These are phyloP conservation scores for Daldinia grandis DNA, from an alignment of 495 filamentous ascomycete genomes.

Conservation along the genomic window DNA sequence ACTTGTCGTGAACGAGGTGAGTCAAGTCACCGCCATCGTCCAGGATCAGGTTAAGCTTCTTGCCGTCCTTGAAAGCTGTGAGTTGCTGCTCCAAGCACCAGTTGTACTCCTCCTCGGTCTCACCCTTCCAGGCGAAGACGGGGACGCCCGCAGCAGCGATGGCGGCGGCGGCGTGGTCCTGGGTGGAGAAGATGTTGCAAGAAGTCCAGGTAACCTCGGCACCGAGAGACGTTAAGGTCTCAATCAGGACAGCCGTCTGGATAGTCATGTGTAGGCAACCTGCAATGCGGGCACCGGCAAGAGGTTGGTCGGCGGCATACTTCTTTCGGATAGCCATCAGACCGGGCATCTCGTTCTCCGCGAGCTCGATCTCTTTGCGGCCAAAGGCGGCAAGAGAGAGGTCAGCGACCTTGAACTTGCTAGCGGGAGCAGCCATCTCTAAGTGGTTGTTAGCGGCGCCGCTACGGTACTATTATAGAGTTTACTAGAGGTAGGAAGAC, in stretches of 20 bases:
- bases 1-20: slow-evolving; percentile 94
- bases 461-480: neutral
- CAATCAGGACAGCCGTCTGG: slow-evolving; percentile 98
- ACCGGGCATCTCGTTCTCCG: slow-evolving; percentile 98
- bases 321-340: slow-evolving; percentile 93
- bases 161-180: slow-evolving; percentile 97
- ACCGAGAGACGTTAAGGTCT: slow-evolving; percentile 92
- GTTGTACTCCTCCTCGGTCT: slow-evolving; percentile 99
- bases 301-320: slow-evolving; percentile 91
- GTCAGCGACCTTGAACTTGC: slow-evolving; percentile 98
- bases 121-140: slow-evolving; percentile 99
- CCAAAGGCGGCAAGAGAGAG: slow-evolving; percentile 97
- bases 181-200: slow-evolving; percentile 99
- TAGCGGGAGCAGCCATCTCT: slow-evolving; percentile 78
- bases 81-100: slow-evolving; percentile 99
- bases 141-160: slow-evolving; percentile 94
- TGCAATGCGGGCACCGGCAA: slow-evolving; percentile 88
- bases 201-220: slow-evolving; percentile 97
- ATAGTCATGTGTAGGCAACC: slow-evolving; percentile 99
- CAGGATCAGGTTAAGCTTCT: slow-evolving; percentile 97
- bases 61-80: slow-evolving; percentile 91
- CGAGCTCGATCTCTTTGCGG: slow-evolving; percentile 98
- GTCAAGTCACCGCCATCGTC: slow-evolving; percentile 99
- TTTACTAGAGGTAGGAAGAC: neutral
- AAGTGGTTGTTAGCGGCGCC: slow-evolving; percentile 10